These are phyloP conservation scores for Fusarium floridanum DNA, from an alignment of 2,329 filamentous ascomycete species.

Conservation along the genomic window DNA sequence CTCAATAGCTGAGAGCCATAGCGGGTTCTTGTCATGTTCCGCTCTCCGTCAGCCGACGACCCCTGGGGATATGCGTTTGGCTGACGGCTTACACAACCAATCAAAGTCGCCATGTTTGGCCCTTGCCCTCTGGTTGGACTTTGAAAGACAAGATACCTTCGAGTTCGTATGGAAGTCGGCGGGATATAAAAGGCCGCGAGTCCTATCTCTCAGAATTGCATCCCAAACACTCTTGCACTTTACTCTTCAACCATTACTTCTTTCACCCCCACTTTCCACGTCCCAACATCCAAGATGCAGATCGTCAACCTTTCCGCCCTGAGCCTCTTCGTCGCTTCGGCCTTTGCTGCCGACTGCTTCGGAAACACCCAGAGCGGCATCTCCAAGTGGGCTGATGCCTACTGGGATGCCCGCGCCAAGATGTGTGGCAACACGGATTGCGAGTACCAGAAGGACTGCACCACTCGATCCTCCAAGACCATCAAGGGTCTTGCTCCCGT, in stretches of 20 bases:
- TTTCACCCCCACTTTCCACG: neutral
- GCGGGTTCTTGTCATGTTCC: neutral
- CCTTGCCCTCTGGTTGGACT: neutral
- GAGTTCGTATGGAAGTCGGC: neutral
- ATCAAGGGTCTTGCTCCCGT: neutral
- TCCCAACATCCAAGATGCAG: conserved; percentile 8
- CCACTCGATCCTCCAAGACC: neutral
- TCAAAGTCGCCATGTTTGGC: neutral
- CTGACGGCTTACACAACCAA: neutral
- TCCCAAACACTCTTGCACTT: neutral
- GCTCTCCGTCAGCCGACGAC: neutral
- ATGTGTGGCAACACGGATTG: conserved; percentile 29
- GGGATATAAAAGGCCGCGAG: neutral
- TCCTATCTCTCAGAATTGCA: neutral
- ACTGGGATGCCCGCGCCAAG: conserved; percentile 28
- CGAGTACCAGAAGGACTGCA: conserved; percentile 25
- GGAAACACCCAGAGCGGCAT: conserved; percentile 7
- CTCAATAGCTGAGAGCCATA: neutral
- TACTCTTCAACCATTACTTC: neutral
- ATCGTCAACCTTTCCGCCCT: conserved; percentile 22
- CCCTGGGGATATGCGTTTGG: neutral
- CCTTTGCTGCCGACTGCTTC: conserved; percentile 23
- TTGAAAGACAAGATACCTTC: neutral
- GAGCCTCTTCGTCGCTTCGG: neutral
- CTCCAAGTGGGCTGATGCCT: conserved; percentile 8